These are phyloP conservation scores for Lathyrus aphaca DNA, from an alignment of 306 rosid genomes.

Conservation along the genomic window DNA sequence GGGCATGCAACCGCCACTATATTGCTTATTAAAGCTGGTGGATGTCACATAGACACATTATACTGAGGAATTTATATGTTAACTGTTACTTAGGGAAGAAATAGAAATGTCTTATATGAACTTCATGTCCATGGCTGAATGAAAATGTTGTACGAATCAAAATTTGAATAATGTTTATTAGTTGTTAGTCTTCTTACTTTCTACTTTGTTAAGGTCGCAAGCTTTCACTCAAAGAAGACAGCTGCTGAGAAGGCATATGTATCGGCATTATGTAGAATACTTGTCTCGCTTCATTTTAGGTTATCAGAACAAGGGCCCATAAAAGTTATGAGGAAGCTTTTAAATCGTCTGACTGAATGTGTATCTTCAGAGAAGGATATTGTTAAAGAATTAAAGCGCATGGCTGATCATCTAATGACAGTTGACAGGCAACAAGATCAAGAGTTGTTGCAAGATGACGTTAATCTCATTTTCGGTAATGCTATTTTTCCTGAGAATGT, in stretches of 20 bases:
- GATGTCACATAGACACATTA: conserved; percentile 22
- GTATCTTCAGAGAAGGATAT: conserved; percentile 52
- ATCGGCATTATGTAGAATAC: conserved; percentile 66
- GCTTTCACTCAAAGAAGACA: conserved; percentile 73
- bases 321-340: conserved; percentile 69
- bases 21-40: conserved; percentile 4
- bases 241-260: conserved; percentile 83
- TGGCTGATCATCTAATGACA: conserved; percentile 67
- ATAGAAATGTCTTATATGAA: conserved; percentile 1
- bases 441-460: conserved; percentile 55
- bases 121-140: conserved; percentile 22
- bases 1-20: conserved; percentile 16
- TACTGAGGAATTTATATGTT: background rate
- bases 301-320: conserved; percentile 73
- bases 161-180: conserved; percentile 21
- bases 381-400: conserved; percentile 52
- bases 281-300: conserved; percentile 75
- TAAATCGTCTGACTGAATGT: conserved; percentile 45
- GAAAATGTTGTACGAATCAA: conserved; percentile 30
- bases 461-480: conserved; percentile 51
- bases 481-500: conserved; percentile 4
- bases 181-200: conserved; percentile 20
- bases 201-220: conserved; percentile 59
- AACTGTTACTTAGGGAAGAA: background rate
- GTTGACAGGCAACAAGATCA: conserved; percentile 60